A percentile compares a stretch with the other conserved stretches of the same genome.
phyloP scores from a whole-genome alignment of 2,329 filamentous ascomycete species.

The Mariannaea sp. region DNA sequence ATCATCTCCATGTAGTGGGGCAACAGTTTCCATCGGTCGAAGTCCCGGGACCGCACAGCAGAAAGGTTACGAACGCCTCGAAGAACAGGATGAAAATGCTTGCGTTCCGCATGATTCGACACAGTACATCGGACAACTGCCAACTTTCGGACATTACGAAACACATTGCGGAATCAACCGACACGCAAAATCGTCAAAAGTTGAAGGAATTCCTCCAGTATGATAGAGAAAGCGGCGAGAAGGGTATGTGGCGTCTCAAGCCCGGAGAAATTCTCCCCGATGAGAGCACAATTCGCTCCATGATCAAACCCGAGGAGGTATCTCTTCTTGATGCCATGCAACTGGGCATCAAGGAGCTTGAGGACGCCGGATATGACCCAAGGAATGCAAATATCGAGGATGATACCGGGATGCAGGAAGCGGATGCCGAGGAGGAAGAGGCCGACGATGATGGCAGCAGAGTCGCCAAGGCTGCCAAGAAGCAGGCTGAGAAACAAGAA shows the following conservation, averaged over 20 bases:
- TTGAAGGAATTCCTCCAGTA: slow-evolving; percentile 96
- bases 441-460: slow-evolving; percentile 51
- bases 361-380: slow-evolving; percentile 84
- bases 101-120: slow-evolving; percentile 83
- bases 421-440: slow-evolving; percentile 62
- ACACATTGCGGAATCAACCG: slow-evolving; percentile 90
- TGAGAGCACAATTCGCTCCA: slow-evolving; percentile 76
- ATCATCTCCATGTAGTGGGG: slow-evolving; percentile 88
- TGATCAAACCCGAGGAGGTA: slow-evolving; percentile 95
- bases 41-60: slow-evolving; percentile 89
- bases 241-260: slow-evolving; percentile 80
- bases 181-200: slow-evolving; percentile 95
- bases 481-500: slow-evolving; percentile 55
- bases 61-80: slow-evolving; percentile 94
- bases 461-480: slow-evolving; percentile 48
- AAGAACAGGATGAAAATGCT: slow-evolving; percentile 98
- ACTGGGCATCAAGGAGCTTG: slow-evolving; percentile 86
- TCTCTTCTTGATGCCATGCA: slow-evolving; percentile 97
- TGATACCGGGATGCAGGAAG: slow-evolving; percentile 65
- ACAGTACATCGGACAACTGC: slow-evolving; percentile 70
- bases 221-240: slow-evolving; percentile 72
- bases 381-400: slow-evolving; percentile 66
- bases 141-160: slow-evolving; percentile 85
- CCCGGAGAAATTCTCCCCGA: slow-evolving; percentile 77
- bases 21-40: slow-evolving; percentile 92